These are phyloP conservation scores for Stellera chamaejasme DNA, from an alignment of 345 rosid species.

Conservation along the genomic window DNA sequence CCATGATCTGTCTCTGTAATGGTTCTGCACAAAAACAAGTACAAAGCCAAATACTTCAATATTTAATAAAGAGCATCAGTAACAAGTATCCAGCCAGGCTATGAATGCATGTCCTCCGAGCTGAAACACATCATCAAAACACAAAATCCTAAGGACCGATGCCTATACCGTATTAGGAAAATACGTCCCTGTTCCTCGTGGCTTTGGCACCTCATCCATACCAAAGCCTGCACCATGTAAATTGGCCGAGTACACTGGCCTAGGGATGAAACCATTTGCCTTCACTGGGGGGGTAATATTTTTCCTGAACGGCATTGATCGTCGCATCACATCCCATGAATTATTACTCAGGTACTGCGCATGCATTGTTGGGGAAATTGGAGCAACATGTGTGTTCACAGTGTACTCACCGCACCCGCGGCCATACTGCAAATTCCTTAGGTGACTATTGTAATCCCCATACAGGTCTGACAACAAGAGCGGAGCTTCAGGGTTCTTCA, in stretches of 20 bases:
- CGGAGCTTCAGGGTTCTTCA: constrained; percentile 19
- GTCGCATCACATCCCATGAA: constrained; percentile 51
- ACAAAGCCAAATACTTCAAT: constrained; percentile 11
- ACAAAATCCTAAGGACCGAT: constrained; percentile 13
- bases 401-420: constrained; percentile 34
- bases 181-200: constrained; percentile 86
- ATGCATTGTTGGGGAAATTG: constrained; percentile 29
- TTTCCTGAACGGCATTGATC: constrained; percentile 36
- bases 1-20: constrained; percentile 49
- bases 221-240: constrained; percentile 40
- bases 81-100: constrained; percentile 9
- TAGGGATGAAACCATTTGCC: constrained; percentile 37
- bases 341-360: constrained; percentile 42
- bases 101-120: constrained; percentile 9
- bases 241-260: constrained; percentile 37
- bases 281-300: constrained; percentile 30
- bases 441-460: constrained; percentile 54
- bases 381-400: constrained; percentile 32
- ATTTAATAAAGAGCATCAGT: constrained; percentile 1
- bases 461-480: constrained; percentile 47
- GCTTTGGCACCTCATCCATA: constrained; percentile 60
- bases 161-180: constrained; percentile 51
- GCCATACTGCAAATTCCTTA: constrained; percentile 35
- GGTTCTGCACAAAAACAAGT: constrained; percentile 51
- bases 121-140: constrained; percentile 5